Evolutionary conservation across 1,284 basidiomycete genomes (phyloP).

Genomic region (Leccinum fallax): DNA sequence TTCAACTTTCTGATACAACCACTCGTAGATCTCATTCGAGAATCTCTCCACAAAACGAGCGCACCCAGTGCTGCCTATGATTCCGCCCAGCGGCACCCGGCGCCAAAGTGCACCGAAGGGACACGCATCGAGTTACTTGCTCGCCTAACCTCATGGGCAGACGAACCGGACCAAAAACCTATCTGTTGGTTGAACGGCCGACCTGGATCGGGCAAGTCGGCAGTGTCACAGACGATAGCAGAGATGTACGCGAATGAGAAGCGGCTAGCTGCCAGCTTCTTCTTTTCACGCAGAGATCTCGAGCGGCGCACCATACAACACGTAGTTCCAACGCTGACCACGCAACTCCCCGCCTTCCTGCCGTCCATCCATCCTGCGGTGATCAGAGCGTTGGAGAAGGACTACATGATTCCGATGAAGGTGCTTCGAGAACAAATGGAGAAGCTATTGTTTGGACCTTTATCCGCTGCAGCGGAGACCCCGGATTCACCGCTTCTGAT

Average conservation of each 20-base stretch:
- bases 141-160: too few relatives aligned
- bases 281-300: conserved; percentile 23
- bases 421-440: conserved; percentile 27
- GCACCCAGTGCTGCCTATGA: too few relatives aligned
- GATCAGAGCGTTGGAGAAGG: conserved; percentile 17
- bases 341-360: conserved; percentile 11
- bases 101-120: too few relatives aligned
- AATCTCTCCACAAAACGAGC: too few relatives aligned
- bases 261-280: conserved; percentile 23
- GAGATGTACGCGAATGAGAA: conserved; percentile 18
- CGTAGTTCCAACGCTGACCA: conserved; percentile 19
- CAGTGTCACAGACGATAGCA: conserved; percentile 25
- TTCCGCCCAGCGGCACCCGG: too few relatives aligned
- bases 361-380: conserved; percentile 20
- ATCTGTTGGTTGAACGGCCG: too few relatives aligned
- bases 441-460: conserved; percentile 18
- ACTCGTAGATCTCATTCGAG: too few relatives aligned
- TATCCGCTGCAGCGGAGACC: conserved; percentile 8
- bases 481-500: conserved; percentile 9
- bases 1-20: too few relatives aligned
- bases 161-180: too few relatives aligned
- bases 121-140: too few relatives aligned
- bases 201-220: conserved; percentile 24
- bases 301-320: conserved; percentile 20
- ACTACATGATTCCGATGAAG: conserved; percentile 23